Conservation (phyloP, 495 filamentous ascomycete genomes). For the Hypoxylon fragiforme region DNA sequence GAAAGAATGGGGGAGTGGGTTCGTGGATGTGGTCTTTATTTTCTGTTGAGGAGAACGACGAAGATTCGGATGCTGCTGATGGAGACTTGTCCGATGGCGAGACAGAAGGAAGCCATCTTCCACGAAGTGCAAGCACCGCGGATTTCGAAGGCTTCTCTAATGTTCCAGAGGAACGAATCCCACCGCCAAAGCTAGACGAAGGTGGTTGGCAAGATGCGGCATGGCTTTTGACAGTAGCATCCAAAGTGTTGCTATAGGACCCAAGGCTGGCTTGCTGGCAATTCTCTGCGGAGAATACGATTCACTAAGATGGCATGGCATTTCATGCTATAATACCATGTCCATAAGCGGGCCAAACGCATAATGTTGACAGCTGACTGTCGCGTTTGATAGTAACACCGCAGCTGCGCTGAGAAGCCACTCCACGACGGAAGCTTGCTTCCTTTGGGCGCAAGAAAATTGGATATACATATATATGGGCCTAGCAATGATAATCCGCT, state of each 20-base stretch:
- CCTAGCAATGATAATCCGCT: conserved; percentile 11
- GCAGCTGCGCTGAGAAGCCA: conserved; percentile 23
- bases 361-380: conserved; percentile 15
- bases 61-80: conserved; percentile 50
- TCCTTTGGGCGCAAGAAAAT: conserved; percentile 3
- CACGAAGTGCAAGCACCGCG: conserved; percentile 38
- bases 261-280: conserved; percentile 3
- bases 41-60: conserved; percentile 62
- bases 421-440: conserved; percentile 9
- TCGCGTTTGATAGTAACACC: conserved; percentile 26
- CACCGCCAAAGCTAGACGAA: conserved; percentile 53
- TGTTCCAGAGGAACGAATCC: conserved; percentile 37
- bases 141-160: conserved; percentile 36
- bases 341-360: conserved; percentile 11
- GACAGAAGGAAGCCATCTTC: conserved; percentile 36
- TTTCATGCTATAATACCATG: conserved; percentile 14
- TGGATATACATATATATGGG: conserved; percentile 4
- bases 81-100: conserved; percentile 45
- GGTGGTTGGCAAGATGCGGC: conserved; percentile 80
- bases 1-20: conserved; percentile 69
- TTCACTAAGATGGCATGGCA: conserved; percentile 1
- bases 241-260: conserved; percentile 66
- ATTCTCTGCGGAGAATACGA: conserved; percentile 11
- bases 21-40: conserved; percentile 82
- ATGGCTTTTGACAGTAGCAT: conserved; percentile 80